These are phyloP conservation scores for Alternaria sp. DNA, from an alignment of 2,329 filamentous ascomycete genomes.

Conservation along the genomic window DNA sequence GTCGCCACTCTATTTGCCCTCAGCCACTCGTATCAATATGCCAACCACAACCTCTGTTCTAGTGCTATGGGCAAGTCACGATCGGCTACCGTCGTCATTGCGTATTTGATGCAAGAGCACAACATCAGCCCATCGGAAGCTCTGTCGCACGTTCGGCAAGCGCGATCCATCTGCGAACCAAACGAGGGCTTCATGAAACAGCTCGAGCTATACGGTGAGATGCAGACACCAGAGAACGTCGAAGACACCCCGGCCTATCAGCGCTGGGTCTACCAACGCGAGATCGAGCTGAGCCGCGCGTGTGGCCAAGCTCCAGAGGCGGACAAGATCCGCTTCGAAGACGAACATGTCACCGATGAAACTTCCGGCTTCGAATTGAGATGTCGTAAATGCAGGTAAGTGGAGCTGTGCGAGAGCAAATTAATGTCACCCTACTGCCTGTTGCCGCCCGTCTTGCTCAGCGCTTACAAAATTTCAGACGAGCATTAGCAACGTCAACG, in stretches of 20 bases:
- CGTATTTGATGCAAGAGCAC: slow-evolving; percentile 75
- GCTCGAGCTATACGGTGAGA: slow-evolving; percentile 83
- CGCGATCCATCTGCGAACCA: slow-evolving; percentile 80
- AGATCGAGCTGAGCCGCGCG: slow-evolving; percentile 71
- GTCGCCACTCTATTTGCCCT: slow-evolving; percentile 39
- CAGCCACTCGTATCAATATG: slow-evolving; percentile 41
- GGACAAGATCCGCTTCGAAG: slow-evolving; percentile 80
- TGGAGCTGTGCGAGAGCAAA: slow-evolving; percentile 14
- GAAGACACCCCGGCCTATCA: slow-evolving; percentile 79
- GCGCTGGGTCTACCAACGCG: slow-evolving; percentile 72
- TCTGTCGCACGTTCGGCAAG: slow-evolving; percentile 70
- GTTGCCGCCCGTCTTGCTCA: slow-evolving; percentile 16
- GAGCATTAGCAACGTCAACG: slow-evolving; percentile 66
- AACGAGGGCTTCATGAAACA: slow-evolving; percentile 93
- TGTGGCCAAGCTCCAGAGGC: slow-evolving; percentile 79
- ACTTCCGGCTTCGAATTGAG: slow-evolving; percentile 67
- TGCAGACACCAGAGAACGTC: slow-evolving; percentile 76
- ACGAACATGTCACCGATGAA: slow-evolving; percentile 60
- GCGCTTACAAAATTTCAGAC: slow-evolving; percentile 52
- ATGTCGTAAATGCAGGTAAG: slow-evolving; percentile 88
- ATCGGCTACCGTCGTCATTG: slow-evolving; percentile 81
- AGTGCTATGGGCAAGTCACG: slow-evolving; percentile 97
- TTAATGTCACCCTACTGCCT: slow-evolving; percentile 11
- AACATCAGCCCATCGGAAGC: slow-evolving; percentile 66
- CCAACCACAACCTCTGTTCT: slow-evolving; percentile 42